Percentiles rank a stretch among this genome's conserved stretches.
Conservation (phyloP, 1,284 basidiomycete species). For the Tylopilus sp. region DNA sequence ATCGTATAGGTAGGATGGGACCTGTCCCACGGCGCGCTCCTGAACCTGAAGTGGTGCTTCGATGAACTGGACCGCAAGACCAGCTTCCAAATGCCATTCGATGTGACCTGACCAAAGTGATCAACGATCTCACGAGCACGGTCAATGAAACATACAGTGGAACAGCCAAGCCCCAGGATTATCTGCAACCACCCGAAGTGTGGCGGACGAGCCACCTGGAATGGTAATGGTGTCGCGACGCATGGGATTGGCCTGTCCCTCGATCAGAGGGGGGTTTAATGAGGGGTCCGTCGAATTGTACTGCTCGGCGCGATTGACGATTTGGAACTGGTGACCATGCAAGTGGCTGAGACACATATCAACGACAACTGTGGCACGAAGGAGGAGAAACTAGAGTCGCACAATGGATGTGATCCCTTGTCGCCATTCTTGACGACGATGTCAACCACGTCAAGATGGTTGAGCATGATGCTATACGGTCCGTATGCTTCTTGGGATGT, state of each 20-base stretch:
- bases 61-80: slow-evolving; percentile 76
- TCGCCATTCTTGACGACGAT: slow-evolving; percentile 82
- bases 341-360: slow-evolving; percentile 55
- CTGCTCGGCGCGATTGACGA: slow-evolving; percentile 71
- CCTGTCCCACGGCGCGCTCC: slow-evolving; percentile 34
- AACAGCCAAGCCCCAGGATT: slow-evolving; percentile 87
- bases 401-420: slow-evolving; percentile 80
- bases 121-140: neutral
- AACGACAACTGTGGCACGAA: neutral
- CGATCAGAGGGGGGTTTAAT: slow-evolving; percentile 79
- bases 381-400: slow-evolving; percentile 26
- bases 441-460: slow-evolving; percentile 77
- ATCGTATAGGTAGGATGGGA: slow-evolving; percentile 59
- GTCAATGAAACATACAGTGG: slow-evolving; percentile 53
- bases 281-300: slow-evolving; percentile 74
- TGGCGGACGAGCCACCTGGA: slow-evolving; percentile 58
- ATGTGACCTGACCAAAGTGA: slow-evolving; percentile 58
- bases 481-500: slow-evolving; percentile 75
- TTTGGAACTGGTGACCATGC: slow-evolving; percentile 80
- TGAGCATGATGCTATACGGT: slow-evolving; percentile 69
- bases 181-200: slow-evolving; percentile 69
- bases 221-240: slow-evolving; percentile 79
- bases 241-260: slow-evolving; percentile 80
- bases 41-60: slow-evolving; percentile 72
- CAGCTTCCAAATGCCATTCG: slow-evolving; percentile 79